Evolutionary conservation across 129 eudicot genomes (phyloP).

Genomic region (Kitagawia praeruptora): DNA sequence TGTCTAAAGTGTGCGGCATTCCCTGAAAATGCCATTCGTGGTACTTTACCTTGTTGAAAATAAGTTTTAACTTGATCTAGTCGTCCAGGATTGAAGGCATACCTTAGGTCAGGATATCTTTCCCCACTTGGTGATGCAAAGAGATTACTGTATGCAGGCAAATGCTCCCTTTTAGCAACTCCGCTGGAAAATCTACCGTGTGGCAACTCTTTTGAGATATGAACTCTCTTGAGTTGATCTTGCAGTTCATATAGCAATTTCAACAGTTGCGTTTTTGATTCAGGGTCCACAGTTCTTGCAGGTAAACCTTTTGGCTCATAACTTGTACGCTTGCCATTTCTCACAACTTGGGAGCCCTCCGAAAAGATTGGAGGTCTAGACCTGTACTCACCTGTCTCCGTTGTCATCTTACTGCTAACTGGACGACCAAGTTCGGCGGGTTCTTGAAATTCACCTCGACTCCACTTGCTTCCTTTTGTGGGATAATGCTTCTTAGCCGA

Average conservation of each 20-base stretch:
- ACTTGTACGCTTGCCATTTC: conserved; percentile 18
- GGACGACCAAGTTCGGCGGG: conserved; percentile 7
- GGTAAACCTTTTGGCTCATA: conserved; percentile 24
- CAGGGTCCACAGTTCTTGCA: conserved; percentile 21
- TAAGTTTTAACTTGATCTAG: conserved; percentile 16
- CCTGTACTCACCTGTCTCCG: conserved; percentile 13
- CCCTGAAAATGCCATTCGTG: conserved; percentile 58
- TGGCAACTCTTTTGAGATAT: conserved; percentile 12
- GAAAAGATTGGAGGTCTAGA: conserved; percentile 14
- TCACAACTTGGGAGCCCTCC: conserved; percentile 14
- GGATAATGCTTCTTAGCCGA: conserved; percentile 19
- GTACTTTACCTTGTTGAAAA: not conserved
- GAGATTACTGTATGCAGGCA: conserved; percentile 26
- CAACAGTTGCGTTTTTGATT: conserved; percentile 39
- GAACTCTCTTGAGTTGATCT: conserved; percentile 52
- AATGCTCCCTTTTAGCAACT: conserved; percentile 15
- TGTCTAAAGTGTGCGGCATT: conserved; percentile 34
- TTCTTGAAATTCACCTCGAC: conserved; percentile 16
- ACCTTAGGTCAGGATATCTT: conserved; percentile 17
- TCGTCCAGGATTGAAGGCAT: conserved; percentile 20
- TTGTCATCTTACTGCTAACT: conserved; percentile 15
- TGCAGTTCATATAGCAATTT: conserved; percentile 57
- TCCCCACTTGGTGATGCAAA: conserved; percentile 16
- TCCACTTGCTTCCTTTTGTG: conserved; percentile 20
- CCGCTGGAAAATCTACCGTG: conserved; percentile 9